Evolutionary conservation across 208 protist species (phyloP).

Genomic region (Porcisia deanei): DNA sequence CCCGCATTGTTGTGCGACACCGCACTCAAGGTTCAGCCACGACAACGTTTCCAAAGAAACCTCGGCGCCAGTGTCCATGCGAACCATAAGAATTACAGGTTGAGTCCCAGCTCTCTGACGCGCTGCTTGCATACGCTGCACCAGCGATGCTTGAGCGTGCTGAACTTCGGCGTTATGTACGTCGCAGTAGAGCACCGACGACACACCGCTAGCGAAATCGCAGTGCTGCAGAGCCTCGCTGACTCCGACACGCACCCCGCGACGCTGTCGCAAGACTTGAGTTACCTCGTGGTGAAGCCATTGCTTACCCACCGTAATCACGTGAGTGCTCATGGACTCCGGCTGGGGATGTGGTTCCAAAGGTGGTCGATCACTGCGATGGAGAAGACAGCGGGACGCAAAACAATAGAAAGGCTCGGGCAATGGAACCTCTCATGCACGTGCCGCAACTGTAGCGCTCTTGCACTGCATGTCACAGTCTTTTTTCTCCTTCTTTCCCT

Average conservation of each 20-base stretch:
- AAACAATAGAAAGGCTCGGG: neutral
- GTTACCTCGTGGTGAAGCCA: constrained; percentile 27
- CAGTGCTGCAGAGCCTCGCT: constrained; percentile 21
- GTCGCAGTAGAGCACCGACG: constrained; percentile 30
- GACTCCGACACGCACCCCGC: constrained; percentile 23
- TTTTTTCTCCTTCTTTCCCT: neutral
- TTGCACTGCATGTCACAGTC: neutral
- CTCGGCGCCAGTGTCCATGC: constrained; percentile 30
- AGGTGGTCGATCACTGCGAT: neutral
- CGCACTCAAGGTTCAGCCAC: constrained; percentile 76
- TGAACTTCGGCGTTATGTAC: constrained; percentile 11
- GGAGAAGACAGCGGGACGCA: neutral
- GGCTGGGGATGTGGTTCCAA: neutral
- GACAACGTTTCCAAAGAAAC: constrained; percentile 47
- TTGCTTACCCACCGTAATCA: constrained; percentile 13
- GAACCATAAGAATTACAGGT: constrained; percentile 34
- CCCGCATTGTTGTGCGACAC: constrained; percentile 44
- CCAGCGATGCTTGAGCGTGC: constrained; percentile 14
- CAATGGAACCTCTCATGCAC: neutral
- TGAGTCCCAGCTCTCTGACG: constrained; percentile 13
- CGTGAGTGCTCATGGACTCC: constrained; percentile 9
- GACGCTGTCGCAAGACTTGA: constrained; percentile 20
- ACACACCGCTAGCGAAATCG: constrained; percentile 26
- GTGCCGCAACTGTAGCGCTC: neutral
- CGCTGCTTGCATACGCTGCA: constrained; percentile 20